A percentile compares a stretch with the other conserved stretches of the same genome.
These are phyloP conservation scores for Colletotrichum caudatum DNA, from an alignment of 2,329 filamentous ascomycete species.

Conservation along the genomic window DNA sequence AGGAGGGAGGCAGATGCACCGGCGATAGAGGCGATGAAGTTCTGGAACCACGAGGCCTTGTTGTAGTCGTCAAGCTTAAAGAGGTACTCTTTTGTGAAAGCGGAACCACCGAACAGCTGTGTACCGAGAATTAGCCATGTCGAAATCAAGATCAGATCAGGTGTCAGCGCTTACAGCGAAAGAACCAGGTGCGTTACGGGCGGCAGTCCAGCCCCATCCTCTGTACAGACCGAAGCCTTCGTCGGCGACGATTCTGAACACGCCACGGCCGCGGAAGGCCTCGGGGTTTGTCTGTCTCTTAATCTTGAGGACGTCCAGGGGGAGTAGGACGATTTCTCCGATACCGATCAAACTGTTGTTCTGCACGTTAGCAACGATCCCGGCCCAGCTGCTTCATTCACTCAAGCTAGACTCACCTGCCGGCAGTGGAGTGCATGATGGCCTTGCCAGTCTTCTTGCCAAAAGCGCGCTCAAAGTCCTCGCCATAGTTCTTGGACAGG, in stretches of 20 bases:
- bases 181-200: slow-evolving; percentile 94
- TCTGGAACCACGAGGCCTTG: slow-evolving; percentile 91
- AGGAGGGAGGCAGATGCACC: slow-evolving; percentile 95
- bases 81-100: slow-evolving; percentile 96
- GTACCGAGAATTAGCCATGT: slow-evolving; percentile 12
- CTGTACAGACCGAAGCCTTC: slow-evolving; percentile 97
- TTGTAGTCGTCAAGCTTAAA: slow-evolving; percentile 95
- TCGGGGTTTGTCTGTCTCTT: slow-evolving; percentile 99
- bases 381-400: slow-evolving; percentile 5
- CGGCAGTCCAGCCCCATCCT: slow-evolving; percentile 97
- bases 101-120: slow-evolving; percentile 96
- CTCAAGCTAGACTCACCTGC: slow-evolving; percentile 69
- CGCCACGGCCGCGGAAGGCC: slow-evolving; percentile 92
- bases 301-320: slow-evolving; percentile 98
- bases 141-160: neutral
- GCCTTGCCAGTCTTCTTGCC: slow-evolving; percentile 98
- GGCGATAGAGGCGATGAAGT: slow-evolving; percentile 95
- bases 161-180: slow-evolving; percentile 80
- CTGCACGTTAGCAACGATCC: neutral
- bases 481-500: slow-evolving; percentile 81
- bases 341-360: slow-evolving; percentile 85
- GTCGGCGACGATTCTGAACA: slow-evolving; percentile 89
- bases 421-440: slow-evolving; percentile 96
- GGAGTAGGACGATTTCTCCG: slow-evolving; percentile 94
- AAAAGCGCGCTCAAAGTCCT: slow-evolving; percentile 87